Evolutionary conservation across 805 yeast species (phyloP).

Genomic region (Starmerella powellii): DNA sequence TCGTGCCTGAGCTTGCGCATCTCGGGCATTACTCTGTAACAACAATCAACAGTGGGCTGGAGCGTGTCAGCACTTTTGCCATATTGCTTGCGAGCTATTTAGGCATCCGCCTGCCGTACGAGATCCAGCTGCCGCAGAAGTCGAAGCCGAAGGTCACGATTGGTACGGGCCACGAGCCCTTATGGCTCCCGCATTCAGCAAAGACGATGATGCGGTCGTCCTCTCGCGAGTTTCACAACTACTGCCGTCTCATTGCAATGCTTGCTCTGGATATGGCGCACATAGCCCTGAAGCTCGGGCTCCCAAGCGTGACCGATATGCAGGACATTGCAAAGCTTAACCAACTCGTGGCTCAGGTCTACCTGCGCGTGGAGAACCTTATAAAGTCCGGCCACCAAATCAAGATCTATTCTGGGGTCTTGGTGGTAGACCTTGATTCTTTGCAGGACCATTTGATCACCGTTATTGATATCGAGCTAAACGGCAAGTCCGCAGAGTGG

Average conservation of each 20-base stretch:
- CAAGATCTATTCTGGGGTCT: constrained; percentile 18
- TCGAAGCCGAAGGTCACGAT: constrained; percentile 22
- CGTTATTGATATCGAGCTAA: constrained; percentile 24
- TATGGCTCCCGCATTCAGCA: constrained; percentile 21
- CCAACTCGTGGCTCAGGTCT: constrained; percentile 26
- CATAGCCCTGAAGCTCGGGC: constrained; percentile 24
- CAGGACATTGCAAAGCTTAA: constrained; percentile 22
- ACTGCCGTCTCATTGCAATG: constrained; percentile 28
- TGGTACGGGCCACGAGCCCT: constrained; percentile 11
- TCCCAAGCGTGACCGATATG: constrained; percentile 17
- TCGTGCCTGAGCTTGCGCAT: constrained; percentile 26
- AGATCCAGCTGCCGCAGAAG: constrained; percentile 24
- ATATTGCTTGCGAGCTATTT: constrained; percentile 27
- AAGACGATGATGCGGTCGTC: constrained; percentile 24
- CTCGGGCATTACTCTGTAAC: constrained; percentile 26
- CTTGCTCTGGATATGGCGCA: constrained; percentile 25
- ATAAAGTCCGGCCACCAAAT: constrained; percentile 19
- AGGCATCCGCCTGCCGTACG: constrained; percentile 27
- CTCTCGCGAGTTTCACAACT: constrained; percentile 26
- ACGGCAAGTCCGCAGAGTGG: constrained; percentile 30
- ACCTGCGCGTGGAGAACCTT: constrained; percentile 20
- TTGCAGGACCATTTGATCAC: constrained; percentile 23
- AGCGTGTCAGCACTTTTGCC: constrained; percentile 26
- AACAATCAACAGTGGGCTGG: constrained; percentile 27
- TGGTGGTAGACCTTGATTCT: constrained; percentile 20